A percentile compares a stretch with the other conserved stretches of the same genome.
Conservation (phyloP, 345 rosid genomes). For the Combretum micranthum region DNA sequence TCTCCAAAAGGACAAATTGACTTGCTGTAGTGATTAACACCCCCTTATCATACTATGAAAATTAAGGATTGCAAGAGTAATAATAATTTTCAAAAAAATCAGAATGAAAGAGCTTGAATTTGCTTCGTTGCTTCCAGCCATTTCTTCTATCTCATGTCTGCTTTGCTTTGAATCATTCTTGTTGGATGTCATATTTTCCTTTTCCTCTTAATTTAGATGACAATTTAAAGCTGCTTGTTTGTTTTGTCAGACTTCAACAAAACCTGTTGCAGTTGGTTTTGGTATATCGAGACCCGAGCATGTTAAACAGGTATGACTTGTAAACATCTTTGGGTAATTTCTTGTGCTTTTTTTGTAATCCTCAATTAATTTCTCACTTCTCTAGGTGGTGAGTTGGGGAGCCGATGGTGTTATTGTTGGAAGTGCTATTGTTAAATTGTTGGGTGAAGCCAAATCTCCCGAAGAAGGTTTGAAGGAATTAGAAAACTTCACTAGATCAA, state of each 20-base stretch:
- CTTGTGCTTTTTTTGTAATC: background rate
- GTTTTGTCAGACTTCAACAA: conserved; percentile 35
- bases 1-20: too few species aligned
- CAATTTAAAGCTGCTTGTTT: background rate
- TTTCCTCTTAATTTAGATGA: too few species aligned
- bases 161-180: too few species aligned
- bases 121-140: too few species aligned
- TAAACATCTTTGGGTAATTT: background rate
- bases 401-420: conserved; percentile 88
- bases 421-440: conserved; percentile 70
- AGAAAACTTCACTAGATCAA: conserved; percentile 49
- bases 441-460: conserved; percentile 66
- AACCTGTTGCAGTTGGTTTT: conserved; percentile 81
- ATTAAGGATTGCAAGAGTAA: too few species aligned
- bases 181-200: too few species aligned
- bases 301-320: conserved; percentile 57
- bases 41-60: too few species aligned
- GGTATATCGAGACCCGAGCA: conserved; percentile 81
- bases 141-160: too few species aligned
- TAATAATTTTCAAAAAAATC: too few species aligned
- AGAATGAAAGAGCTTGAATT: too few species aligned
- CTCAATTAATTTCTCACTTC: background rate
- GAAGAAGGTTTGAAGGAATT: conserved; percentile 66
- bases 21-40: too few species aligned
- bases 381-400: conserved; percentile 77